A percentile compares a stretch with the other conserved stretches of the same genome.
Evolutionary conservation across 129 eudicot genomes (phyloP).

Genomic region (Chrysanthemum makinoi): DNA sequence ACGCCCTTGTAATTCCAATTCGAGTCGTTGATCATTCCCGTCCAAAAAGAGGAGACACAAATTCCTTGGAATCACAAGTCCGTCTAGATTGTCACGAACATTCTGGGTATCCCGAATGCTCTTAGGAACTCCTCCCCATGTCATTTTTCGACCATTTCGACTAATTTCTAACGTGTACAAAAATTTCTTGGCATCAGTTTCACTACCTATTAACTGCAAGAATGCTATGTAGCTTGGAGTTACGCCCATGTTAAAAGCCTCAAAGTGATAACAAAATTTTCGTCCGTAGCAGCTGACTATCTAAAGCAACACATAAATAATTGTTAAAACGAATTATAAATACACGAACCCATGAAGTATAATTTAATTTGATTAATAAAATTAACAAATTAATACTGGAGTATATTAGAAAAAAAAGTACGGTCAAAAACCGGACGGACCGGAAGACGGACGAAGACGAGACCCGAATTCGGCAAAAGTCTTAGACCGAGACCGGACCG

Average conservation of each 20-base stretch:
- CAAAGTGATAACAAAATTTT: slow-evolving; percentile 10
- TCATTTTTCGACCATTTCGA: background rate
- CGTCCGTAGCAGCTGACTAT: background rate
- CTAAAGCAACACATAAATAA: background rate
- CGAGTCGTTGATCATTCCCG: too few species aligned
- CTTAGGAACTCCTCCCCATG: background rate
- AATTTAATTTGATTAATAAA: too few species aligned
- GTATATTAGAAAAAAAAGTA: too few species aligned
- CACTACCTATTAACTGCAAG: background rate
- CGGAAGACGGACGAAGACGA: too few species aligned
- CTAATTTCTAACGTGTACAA: background rate
- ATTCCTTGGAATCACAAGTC: slow-evolving; percentile 3
- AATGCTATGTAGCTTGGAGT: slow-evolving; percentile 8
- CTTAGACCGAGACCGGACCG: too few species aligned
- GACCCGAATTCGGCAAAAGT: too few species aligned
- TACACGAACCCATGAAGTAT: too few species aligned
- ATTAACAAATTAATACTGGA: too few species aligned
- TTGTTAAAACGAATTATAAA: too few species aligned
- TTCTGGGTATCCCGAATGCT: background rate
- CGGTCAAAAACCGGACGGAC: too few species aligned
- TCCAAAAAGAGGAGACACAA: background rate
- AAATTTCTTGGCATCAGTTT: background rate
- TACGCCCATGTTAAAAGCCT: background rate
- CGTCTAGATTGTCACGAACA: slow-evolving; percentile 13
- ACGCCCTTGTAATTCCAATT: too few species aligned